Percentiles rank a stretch among this genome's conserved stretches.
Evolutionary conservation across 2,329 filamentous ascomycete genomes (phyloP).

Genomic region (Colletotrichum orchidophilum): DNA sequence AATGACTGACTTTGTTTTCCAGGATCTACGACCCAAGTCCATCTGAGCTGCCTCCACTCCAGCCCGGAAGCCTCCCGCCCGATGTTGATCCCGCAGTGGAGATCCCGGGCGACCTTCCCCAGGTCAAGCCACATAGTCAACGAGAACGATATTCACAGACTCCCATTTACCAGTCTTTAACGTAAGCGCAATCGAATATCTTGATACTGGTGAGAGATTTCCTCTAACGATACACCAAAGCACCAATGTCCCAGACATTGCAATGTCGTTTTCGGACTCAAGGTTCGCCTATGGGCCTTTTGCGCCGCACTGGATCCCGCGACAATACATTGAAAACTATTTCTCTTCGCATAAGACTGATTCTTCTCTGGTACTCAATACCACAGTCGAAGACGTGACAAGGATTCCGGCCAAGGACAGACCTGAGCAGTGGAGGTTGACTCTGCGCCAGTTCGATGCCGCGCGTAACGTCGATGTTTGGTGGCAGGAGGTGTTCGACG

Average conservation of each 20-base stretch:
- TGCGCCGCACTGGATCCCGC: conserved; percentile 62
- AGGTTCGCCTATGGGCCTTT: conserved; percentile 66
- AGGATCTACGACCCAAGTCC: conserved; percentile 63
- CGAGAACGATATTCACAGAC: conserved; percentile 58
- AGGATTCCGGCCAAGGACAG: conserved; percentile 37
- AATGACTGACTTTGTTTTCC: neutral
- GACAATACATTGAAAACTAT: conserved; percentile 65
- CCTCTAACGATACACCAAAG: conserved; percentile 38
- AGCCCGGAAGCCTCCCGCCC: conserved; percentile 54
- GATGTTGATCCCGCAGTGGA: conserved; percentile 56
- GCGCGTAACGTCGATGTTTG: conserved; percentile 56
- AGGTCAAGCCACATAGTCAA: conserved; percentile 47
- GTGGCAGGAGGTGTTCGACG: conserved; percentile 63
- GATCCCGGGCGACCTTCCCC: conserved; percentile 53
- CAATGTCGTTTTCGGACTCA: conserved; percentile 64
- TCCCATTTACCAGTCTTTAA: conserved; percentile 61
- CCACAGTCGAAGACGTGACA: conserved; percentile 60
- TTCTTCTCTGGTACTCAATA: conserved; percentile 55
- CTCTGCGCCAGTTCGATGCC: conserved; percentile 56
- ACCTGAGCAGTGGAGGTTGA: conserved; percentile 54
- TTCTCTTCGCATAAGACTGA: conserved; percentile 61
- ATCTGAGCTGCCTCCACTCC: conserved; percentile 42
- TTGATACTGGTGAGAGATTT: fast-evolving
- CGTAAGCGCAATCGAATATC: conserved; percentile 46
- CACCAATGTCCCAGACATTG: conserved; percentile 66